Evolutionary conservation across 2,329 filamentous ascomycete species (phyloP).

Genomic region (Lachnellula arida): DNA sequence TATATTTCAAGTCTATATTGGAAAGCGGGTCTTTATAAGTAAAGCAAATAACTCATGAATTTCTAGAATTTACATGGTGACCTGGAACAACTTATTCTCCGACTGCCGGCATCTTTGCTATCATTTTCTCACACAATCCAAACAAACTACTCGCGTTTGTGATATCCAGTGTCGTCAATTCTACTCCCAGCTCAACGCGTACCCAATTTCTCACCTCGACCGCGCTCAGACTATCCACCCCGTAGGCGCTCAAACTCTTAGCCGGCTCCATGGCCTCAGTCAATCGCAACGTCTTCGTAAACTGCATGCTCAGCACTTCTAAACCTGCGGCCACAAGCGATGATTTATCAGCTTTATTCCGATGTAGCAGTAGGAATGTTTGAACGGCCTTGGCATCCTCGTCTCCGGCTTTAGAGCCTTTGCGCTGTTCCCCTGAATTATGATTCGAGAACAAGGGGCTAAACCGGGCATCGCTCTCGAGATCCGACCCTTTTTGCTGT

Average conservation of each 20-base stretch:
- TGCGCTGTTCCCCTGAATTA: background rate
- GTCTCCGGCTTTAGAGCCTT: too few species aligned
- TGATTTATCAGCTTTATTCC: background rate
- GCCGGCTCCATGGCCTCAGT: background rate
- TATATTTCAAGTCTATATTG: too few species aligned
- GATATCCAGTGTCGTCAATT: slow-evolving; percentile 6
- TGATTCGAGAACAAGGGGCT: slow-evolving; percentile 1
- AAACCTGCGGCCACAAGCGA: background rate
- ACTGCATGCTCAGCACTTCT: background rate
- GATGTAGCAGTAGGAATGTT: background rate
- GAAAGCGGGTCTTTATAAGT: too few species aligned
- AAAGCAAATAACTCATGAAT: too few species aligned
- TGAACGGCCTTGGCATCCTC: background rate
- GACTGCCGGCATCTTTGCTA: slow-evolving; percentile 10
- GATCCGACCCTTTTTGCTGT: slow-evolving; percentile 20
- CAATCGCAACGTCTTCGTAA: slow-evolving; percentile 1
- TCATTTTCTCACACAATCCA: slow-evolving; percentile 4
- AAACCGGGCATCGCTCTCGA: slow-evolving; percentile 27
- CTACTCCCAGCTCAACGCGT: slow-evolving; percentile 11
- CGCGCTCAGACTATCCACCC: slow-evolving; percentile 17
- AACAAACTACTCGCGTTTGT: slow-evolving; percentile 1
- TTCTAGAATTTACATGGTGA: too few species aligned
- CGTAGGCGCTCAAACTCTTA: slow-evolving; percentile 7
- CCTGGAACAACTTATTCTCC: too few species aligned
- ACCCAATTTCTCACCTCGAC: slow-evolving; percentile 19